Conservation (phyloP, 2,329 filamentous ascomycete species). For the Acrocalymma vagum region DNA sequence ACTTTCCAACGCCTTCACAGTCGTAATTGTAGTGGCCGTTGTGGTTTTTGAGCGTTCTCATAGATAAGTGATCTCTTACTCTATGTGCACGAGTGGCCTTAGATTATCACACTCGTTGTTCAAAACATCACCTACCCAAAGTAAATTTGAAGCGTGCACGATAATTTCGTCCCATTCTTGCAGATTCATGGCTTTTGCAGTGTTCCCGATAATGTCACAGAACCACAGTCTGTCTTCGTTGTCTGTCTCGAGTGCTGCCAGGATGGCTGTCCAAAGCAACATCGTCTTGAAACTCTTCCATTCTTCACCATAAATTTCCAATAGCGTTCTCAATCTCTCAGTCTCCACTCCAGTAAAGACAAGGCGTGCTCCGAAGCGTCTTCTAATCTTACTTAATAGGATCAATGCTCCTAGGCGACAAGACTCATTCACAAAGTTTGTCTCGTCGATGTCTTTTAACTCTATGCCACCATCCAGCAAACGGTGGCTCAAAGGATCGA, state of each 20-base stretch:
- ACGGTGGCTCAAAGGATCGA: slow-evolving; percentile 16
- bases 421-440: slow-evolving; percentile 16
- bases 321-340: slow-evolving; percentile 15
- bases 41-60: slow-evolving; percentile 13
- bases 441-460: slow-evolving; percentile 15
- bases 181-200: slow-evolving; percentile 12
- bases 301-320: slow-evolving; percentile 14
- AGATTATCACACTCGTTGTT: slow-evolving; percentile 17
- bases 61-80: slow-evolving; percentile 13
- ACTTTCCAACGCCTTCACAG: slow-evolving; percentile 16
- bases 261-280: slow-evolving; percentile 16
- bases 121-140: slow-evolving; percentile 17
- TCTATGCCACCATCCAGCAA: slow-evolving; percentile 13
- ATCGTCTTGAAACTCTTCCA: slow-evolving; percentile 15
- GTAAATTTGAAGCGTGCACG: slow-evolving; percentile 17
- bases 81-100: slow-evolving; percentile 13
- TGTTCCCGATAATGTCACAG: slow-evolving; percentile 14
- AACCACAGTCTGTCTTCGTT: slow-evolving; percentile 17
- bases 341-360: slow-evolving; percentile 18
- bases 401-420: slow-evolving; percentile 19
- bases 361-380: slow-evolving; percentile 15
- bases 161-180: slow-evolving; percentile 17
- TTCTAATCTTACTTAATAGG: slow-evolving; percentile 16
- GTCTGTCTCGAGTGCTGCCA: slow-evolving; percentile 15
- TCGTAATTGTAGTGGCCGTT: slow-evolving; percentile 14